Base-by-base conservation (phyloP, 2,329 filamentous ascomycete species). In the Salinomyces thailandicus region DNA sequence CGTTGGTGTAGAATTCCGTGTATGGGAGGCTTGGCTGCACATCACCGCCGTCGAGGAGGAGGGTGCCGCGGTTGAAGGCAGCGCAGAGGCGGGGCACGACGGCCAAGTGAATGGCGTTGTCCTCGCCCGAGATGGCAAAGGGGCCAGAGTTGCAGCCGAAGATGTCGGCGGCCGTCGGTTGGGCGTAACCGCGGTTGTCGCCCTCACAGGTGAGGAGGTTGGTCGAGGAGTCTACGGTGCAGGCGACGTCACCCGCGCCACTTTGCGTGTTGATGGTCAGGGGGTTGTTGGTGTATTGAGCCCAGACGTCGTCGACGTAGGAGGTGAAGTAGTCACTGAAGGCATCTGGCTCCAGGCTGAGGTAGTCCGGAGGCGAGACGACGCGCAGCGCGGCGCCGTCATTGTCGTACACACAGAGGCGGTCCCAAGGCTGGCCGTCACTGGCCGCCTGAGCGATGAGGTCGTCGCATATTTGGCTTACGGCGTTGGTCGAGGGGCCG, bases 11-110 rank as follows among this genome's bases (percentile, higher is more conserved):
- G 55, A 72, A 74, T 17, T 40, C 39, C n/a, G 47, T 42, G 0
- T 55, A 43, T 4, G 47, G 36, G 0, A 65, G 41, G 5, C 54
- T 54, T 1, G 71, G 71, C 50, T 72, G 65, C 3, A 61, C 41
- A 44, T 68, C 50, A 18, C 71, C 71, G 1, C 66, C 68, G 2
- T 49, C 45, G 4, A 58, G 52, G 35, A 82, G 57, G 38, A 91
- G 61, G 5, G 81, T 89, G 12, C 73, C 75, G 14, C 84, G 72
- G 59, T 87, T 85, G 50, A 89, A 74, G 1, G 81, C 82, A 1
- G 85, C 84, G 1, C 80, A 75, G 8, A 93, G 62, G n/a, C 84
- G 71, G 0, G 85, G 80, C 2, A 78, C 77, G 33, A 87, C 70
- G 26, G 79, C 79, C 40, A 61, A 58, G 36, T 67, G 62, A 16